Evolutionary conservation across 176 grass and related monocot species (phyloP), one percentile per base, ranked within the genome.

Genomic region (Aegilops tauschii): DNA sequence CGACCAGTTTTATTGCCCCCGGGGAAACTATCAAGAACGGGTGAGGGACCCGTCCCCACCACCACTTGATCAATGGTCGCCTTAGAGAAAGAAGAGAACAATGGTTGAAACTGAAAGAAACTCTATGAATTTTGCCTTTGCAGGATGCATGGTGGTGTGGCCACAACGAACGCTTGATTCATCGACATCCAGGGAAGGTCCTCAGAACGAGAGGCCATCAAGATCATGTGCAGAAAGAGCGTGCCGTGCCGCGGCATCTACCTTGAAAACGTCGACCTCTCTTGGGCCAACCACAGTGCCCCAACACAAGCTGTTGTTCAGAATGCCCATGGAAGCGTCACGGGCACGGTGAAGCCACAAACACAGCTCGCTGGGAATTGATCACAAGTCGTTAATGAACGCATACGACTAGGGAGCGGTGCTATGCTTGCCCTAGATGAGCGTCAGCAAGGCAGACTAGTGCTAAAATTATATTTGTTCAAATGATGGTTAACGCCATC

Each of bases 81-180:
- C 39, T 40, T 40, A 9, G 8, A 40, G 39, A 40, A 40, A 40
- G 9, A 32, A 32, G 3, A 12, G 29, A 27, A 73, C 6, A 79
- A 21, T 83, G 12, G 34, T 59, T 80, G 11, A 47, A 12, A 47
- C 12, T 12, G 34, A 74, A 84, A 3, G 25, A 74, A 80, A 83
- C 6, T 14, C 39, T 40, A 40, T 40, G 10, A 1, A 3, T 14
- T 87, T 40, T 40, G 1, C 39, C 39, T 40, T 40, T 88, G 17
- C 34, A 97, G 92, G 44, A 64, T n/a, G n/a, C n/a, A n/a, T 31
- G 75, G 74, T 73, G 87, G 86, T 30, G 89, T 91, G 78, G 89
- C 79, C 11, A 84, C 88, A 86, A 90, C 82, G 3, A 32, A 94
- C 4, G 83, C 84, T 8, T 30, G 20, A 21, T 94, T 88, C 56